These are phyloP conservation scores for Lachnellula hyalina DNA, from an alignment of 2,329 filamentous ascomycete genomes.

Conservation along the genomic window DNA sequence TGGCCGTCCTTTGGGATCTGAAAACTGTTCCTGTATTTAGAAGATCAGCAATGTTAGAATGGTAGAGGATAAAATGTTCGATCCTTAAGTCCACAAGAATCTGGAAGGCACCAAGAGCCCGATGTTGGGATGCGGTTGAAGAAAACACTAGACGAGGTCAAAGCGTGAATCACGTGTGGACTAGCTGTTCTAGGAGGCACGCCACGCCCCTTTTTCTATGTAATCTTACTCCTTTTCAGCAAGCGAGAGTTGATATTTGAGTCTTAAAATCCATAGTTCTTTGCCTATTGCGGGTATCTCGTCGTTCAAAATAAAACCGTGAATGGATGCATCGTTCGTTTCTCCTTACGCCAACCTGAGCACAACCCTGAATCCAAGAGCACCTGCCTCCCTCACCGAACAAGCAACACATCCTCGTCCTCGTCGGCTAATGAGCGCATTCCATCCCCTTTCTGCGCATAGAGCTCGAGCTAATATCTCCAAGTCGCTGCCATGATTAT, in stretches of 20 bases:
- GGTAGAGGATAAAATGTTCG: neutral
- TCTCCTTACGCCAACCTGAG: constrained; percentile 19
- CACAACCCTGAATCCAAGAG: constrained; percentile 50
- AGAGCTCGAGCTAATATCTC: constrained; percentile 68
- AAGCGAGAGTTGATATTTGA: neutral
- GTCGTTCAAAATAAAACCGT: neutral
- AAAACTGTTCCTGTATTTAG: too few species aligned
- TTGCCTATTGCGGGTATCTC: constrained; percentile 3
- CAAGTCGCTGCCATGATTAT: constrained; percentile 49
- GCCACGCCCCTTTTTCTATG: too few species aligned
- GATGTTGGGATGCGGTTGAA: neutral
- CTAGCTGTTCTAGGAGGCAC: neutral
- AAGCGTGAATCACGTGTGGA: neutral
- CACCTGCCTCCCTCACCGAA: constrained; percentile 68
- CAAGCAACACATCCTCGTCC: constrained; percentile 67
- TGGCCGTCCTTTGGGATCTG: too few species aligned
- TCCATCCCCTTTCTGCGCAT: constrained; percentile 69
- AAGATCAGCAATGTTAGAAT: neutral
- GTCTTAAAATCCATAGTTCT: neutral
- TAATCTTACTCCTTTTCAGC: too few species aligned
- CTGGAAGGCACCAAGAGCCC: neutral
- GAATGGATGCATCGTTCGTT: neutral
- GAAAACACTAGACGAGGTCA: neutral
- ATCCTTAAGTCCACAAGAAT: neutral
- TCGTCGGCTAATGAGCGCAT: constrained; percentile 64